These are phyloP conservation scores for Elongisporangium prolatum DNA, from an alignment of 352 stramenopile genomes.

Conservation along the genomic window DNA sequence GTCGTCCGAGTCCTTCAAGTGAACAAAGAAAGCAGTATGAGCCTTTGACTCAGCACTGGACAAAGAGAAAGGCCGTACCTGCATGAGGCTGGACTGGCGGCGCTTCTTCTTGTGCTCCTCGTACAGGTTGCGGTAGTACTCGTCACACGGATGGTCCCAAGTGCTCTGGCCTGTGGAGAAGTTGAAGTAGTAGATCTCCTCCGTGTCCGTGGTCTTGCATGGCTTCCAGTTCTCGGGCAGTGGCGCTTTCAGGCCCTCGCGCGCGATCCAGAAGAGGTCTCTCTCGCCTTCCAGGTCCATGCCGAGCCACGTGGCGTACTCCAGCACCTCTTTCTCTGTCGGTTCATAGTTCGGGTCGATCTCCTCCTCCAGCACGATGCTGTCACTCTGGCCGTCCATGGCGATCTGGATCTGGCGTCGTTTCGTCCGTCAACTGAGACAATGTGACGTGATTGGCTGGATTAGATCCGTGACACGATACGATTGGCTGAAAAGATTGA, in stretches of 20 bases:
- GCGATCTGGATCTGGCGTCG: neutral
- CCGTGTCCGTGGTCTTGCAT: slow-evolving; percentile 93
- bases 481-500: neutral
- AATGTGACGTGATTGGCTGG: neutral
- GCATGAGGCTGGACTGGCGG: slow-evolving; percentile 24
- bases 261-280: slow-evolving; percentile 93
- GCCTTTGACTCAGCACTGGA: neutral
- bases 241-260: slow-evolving; percentile 91
- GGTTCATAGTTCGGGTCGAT: slow-evolving; percentile 95
- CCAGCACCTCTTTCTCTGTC: slow-evolving; percentile 86
- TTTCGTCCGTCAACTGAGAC: neutral
- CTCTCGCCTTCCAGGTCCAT: slow-evolving; percentile 91
- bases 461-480: neutral
- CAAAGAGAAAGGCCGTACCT: slow-evolving; percentile 15
- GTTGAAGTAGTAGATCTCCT: slow-evolving; percentile 97
- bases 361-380: slow-evolving; percentile 92
- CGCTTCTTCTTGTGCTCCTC: slow-evolving; percentile 89
- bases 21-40: neutral
- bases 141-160: slow-evolving; percentile 94
- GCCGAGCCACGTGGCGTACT: slow-evolving; percentile 95
- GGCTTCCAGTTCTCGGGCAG: slow-evolving; percentile 95
- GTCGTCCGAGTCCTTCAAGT: slow-evolving; percentile 52
- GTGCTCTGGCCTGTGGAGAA: slow-evolving; percentile 90
- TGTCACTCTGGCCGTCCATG: slow-evolving; percentile 64
- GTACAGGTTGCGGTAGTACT: slow-evolving; percentile 93